Base-by-base conservation (phyloP, 2,329 filamentous ascomycete genomes). In the Xylaria polymorpha region DNA sequence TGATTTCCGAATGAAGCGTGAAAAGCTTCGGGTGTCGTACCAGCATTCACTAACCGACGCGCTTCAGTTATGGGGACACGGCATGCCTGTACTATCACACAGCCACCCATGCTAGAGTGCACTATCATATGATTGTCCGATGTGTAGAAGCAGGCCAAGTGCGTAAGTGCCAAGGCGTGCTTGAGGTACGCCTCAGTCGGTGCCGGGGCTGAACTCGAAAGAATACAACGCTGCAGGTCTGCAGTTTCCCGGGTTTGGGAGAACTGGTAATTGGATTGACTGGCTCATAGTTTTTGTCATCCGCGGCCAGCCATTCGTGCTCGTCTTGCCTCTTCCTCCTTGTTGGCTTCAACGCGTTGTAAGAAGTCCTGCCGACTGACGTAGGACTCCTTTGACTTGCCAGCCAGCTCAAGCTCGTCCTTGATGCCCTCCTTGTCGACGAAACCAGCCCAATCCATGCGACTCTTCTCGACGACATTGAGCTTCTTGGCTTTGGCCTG, bases 401-500 rank as follows among this genome's bases (percentile, higher is more conserved):
- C 88, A 29, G 90, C 89, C 56, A 90, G 82, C 79, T 86, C 86
- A 67, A 92, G 82, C 78, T 92, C 90, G 79, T 92, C 89, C 77
- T 89, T 86, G 80, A 92, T 90, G 9, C 90, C 90, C 78, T 91
- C 90, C 78, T 90, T 87, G 80, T 92, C 90, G 66, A 92, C 90
- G 74, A 87, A 92, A 14, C 89, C 89, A 3, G 90, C 90, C 90
- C 90, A 92, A 79, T 92, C 90, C 86, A 92, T 90, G 61, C 88
- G 85, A 74, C 88, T 91, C 85, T 92, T 92, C 80, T 92, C 89
- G 18, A 92, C 88, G 18, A 89, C 90, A 77, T 90, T 92, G 72
- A 92, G 82, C 77, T 91, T 92, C 83, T 87, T 88, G 58, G 88
- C 85, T 68, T 85, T 83, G 18, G 83, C 83, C 53, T 80, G 81